These are phyloP conservation scores for Tulasnella sp. DNA, from an alignment of 768 basidiomycete genomes.

Conservation along the genomic window DNA sequence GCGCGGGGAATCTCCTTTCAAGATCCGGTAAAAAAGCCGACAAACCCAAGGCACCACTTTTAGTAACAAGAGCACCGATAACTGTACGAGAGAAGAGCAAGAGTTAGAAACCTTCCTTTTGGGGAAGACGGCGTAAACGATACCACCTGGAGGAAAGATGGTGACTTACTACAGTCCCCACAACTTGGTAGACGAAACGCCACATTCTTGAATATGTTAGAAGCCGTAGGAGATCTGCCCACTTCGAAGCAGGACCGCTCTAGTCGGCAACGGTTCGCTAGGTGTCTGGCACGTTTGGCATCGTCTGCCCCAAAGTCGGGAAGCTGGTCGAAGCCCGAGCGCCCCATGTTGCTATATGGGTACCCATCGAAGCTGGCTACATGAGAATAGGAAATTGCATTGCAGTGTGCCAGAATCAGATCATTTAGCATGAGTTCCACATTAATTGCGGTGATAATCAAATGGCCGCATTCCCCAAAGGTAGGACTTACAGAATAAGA, in stretches of 20 bases:
- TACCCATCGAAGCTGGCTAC: constrained; percentile 22
- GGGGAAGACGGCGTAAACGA: too few species aligned
- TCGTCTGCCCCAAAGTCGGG: constrained; percentile 8
- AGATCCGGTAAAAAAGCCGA: constrained; percentile 22
- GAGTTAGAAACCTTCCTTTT: too few species aligned
- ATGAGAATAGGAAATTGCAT: neutral
- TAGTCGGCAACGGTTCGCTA: constrained; percentile 19
- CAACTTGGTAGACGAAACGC: constrained; percentile 21
- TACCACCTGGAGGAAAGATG: neutral
- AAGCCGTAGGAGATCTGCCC: constrained; percentile 3
- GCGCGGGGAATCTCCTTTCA: constrained; percentile 4
- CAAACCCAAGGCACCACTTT: constrained; percentile 21
- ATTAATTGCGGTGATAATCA: neutral
- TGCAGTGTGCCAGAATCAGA: neutral
- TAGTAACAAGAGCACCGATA: constrained; percentile 20
- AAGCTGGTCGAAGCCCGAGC: neutral
- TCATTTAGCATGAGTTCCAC: neutral
- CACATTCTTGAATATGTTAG: constrained; percentile 20
- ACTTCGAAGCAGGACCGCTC: constrained; percentile 22
- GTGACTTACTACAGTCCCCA: constrained; percentile 23
- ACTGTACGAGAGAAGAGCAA: constrained; percentile 15
- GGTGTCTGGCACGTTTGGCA: neutral
- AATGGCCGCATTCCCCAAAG: neutral
- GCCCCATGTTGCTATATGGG: constrained; percentile 18
- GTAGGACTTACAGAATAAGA: constrained; percentile 16